Percentiles rank a stretch among this genome's conserved stretches.
These are phyloP conservation scores for Cladosporium sp. DNA, from an alignment of 2,329 filamentous ascomycete genomes.

Conservation along the genomic window DNA sequence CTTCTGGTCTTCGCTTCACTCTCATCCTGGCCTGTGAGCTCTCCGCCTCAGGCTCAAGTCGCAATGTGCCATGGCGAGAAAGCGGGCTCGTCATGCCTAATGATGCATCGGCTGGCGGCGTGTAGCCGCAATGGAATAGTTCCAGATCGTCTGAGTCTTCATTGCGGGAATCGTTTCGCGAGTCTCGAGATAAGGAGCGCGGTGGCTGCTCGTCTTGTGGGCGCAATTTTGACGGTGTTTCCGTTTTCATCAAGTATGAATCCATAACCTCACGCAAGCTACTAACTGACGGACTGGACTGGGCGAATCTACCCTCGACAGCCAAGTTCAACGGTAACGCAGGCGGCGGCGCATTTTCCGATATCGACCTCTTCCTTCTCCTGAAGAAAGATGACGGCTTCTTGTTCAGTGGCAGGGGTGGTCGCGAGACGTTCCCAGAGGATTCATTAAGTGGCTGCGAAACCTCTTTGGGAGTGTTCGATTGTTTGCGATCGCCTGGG, in stretches of 20 bases:
- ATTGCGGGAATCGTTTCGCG: conserved; percentile 21
- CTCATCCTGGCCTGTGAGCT: conserved; percentile 45
- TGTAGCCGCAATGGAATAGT: conserved; percentile 75
- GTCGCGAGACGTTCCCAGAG: conserved; percentile 11
- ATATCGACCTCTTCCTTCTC: conserved; percentile 84
- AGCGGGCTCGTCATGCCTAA: conserved; percentile 51
- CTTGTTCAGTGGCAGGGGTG: conserved; percentile 64
- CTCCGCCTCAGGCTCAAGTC: conserved; percentile 28
- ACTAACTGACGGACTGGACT: conserved; percentile 60
- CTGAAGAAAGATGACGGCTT: conserved; percentile 95
- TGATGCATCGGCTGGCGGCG: conserved; percentile 69
- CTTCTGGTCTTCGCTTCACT: conserved; percentile 31
- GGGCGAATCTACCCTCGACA: conserved; percentile 35
- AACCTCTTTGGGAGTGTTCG: conserved; percentile 6
- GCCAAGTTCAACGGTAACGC: conserved; percentile 44
- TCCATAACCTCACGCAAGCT: conserved; percentile 86
- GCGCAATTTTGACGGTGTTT: conserved; percentile 8
- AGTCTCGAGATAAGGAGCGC: conserved; percentile 32
- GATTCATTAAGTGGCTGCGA: conserved; percentile 1
- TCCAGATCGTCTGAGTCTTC: conserved; percentile 46
- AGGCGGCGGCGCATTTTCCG: conserved; percentile 65
- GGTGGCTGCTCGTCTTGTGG: conserved; percentile 24
- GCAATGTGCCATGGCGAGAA: conserved; percentile 28
- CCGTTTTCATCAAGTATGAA: conserved; percentile 63
- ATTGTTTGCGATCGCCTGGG: not conserved